These are phyloP conservation scores for Bothriochloa decipiens DNA, from an alignment of 176 grass and related monocot species.

Conservation along the genomic window DNA sequence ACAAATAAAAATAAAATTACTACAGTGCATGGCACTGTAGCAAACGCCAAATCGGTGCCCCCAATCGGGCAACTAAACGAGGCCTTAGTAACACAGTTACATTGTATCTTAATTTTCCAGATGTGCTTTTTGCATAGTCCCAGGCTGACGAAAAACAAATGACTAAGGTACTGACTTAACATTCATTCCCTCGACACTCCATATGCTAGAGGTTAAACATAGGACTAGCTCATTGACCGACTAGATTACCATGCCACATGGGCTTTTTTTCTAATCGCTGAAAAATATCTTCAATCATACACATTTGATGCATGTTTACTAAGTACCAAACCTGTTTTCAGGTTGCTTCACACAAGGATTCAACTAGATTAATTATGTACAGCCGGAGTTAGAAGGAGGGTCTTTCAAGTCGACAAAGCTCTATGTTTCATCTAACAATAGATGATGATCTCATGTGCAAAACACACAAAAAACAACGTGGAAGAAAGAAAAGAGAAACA, in stretches of 20 bases:
- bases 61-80: no score
- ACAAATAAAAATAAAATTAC: no score
- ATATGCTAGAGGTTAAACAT: conserved; percentile 28
- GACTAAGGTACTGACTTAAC: background rate
- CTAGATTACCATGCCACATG: background rate
- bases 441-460: conserved; percentile 42
- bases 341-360: conserved; percentile 26
- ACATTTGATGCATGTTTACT: background rate
- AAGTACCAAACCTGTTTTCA: conserved; percentile 19
- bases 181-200: conserved; percentile 22
- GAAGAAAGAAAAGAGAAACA: background rate
- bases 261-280: background rate
- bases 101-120: conserved; percentile 18
- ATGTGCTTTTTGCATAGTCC: background rate
- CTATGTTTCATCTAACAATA: conserved; percentile 49
- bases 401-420: conserved; percentile 36
- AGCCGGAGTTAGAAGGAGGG: conserved; percentile 2
- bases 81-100: background rate
- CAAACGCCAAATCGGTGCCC: no score
- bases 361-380: conserved; percentile 22
- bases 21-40: no score
- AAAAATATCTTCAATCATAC: background rate
- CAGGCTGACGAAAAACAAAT: conserved; percentile 32
- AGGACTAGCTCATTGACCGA: background rate
- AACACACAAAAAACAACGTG: conserved; percentile 18